phyloP scores from a whole-genome alignment of 2,329 filamentous ascomycete genomes.

The Apiospora phragmitis region DNA sequence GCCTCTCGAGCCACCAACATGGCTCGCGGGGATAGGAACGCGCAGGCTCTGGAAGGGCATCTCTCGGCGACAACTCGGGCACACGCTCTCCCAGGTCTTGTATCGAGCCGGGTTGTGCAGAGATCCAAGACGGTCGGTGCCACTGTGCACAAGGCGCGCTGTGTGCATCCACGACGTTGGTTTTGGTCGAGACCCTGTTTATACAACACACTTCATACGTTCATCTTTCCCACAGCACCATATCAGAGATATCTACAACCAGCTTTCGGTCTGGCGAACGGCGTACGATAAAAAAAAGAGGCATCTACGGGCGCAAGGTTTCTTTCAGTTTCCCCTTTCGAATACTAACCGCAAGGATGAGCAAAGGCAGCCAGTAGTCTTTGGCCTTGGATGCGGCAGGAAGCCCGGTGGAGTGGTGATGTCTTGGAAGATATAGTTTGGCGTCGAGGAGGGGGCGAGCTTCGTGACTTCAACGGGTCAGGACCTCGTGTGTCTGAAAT shows the following conservation, averaged over 20 bases:
- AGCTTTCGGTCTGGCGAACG: conserved; percentile 40
- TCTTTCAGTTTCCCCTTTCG: not conserved
- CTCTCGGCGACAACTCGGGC: not conserved
- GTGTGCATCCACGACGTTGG: not conserved
- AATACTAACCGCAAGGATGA: not conserved
- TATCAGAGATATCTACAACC: conserved; percentile 26
- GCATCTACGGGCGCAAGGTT: conserved; percentile 23
- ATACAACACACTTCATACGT: conserved; percentile 25
- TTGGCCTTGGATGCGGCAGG: not conserved
- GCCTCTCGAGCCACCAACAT: not conserved
- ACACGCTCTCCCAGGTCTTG: not conserved
- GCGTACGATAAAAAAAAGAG: conserved; percentile 39
- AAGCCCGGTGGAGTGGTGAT: not conserved
- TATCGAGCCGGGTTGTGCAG: conserved; percentile 5
- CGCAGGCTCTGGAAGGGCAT: not conserved
- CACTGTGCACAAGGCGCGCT: not conserved
- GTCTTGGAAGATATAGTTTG: conserved; percentile 1
- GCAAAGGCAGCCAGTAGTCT: not conserved
- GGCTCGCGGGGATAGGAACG: not conserved
- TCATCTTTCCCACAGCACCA: conserved; percentile 29
- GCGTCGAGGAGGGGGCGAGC: not conserved
- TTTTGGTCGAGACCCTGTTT: conserved; percentile 17
- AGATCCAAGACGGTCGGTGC: not conserved
- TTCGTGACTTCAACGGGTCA: not conserved
- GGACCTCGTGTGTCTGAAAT: conserved; percentile 1